Base-by-base conservation (phyloP, 2,329 filamentous ascomycete species). In the Colletotrichum tamarilloi region DNA sequence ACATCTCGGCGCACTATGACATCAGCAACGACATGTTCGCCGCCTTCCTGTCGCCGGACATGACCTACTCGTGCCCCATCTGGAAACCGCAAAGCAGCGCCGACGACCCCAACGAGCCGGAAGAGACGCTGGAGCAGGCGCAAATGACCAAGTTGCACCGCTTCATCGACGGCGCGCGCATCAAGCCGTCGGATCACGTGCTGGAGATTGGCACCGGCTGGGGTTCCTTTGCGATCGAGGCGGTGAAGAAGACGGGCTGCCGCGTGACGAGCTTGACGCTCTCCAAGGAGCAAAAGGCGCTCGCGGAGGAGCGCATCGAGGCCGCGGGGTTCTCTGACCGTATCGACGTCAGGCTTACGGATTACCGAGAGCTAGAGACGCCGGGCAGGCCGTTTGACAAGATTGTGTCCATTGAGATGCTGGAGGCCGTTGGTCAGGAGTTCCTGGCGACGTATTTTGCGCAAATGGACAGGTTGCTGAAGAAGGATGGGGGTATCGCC, bases 21-120 rank as follows among this genome's bases (percentile, higher is more conserved):
- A 93, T 94, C 74, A 92, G 90, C 75, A 94, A 94, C 78, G 90
- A 91, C 71, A 93, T 94, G 91, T 94, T 94, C 77, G 90, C 91
- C 6, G 91, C 92, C 0, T 94, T 94, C 76, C 84, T 94, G 32
- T 93, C 91, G 0, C 86, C 89, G n/a, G 92, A 94, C 78, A 94
- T 94, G 92, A 94, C 92, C 4, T 94, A 94, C 77, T 93, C 91
- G 0, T 93, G 92, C 78, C 89, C 92, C 3, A 90, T 93, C 62
- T 93, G 92, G 92, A 83, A 86, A 57, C 83, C 82, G 0, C 82
- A 80, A 42, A 42, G 16, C 46, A 83, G 83, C 12, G 32, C 32
- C 32, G 32, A 35, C 11, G 82, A 85, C 59, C 77, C 82, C 4
- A 75, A 81, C 52, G 80, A 80, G n/a, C 76, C 80, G 5, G 83